Evolutionary conservation across 495 filamentous ascomycete species (phyloP), one percentile per base, ranked within the genome.

Genomic region (Podospora pseudopauciseta): DNA sequence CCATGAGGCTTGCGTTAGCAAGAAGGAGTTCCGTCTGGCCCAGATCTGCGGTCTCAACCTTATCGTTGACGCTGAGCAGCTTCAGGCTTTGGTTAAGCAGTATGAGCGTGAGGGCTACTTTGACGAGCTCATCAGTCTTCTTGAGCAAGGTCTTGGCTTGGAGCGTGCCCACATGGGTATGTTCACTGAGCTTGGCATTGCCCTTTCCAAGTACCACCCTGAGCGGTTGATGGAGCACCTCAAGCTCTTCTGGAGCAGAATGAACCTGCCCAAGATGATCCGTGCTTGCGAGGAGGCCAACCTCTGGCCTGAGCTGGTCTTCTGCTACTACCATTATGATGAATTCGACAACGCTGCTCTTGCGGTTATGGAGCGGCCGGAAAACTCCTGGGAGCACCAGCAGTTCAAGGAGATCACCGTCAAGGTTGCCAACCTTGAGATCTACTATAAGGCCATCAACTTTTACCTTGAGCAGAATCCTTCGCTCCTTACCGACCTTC

Each of bases 11-110:
- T 99, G 96, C 79, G 92, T 99, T 65, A 86, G 88, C 71, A 99
- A 97, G 91, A 97, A 97, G 83, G 96, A 99, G 76, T 99, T 99
- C 88, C 91, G 95, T 70, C 90, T 99, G 60, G 95, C 96, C 44
- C 96, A 98, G 83, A 99, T 99, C 74, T 99, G 96, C 79, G 96
- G 96, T 84, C 88, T 99, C 34, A 99, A 97, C 81, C 86, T 99
- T 64, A 98, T 99, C 73, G 93, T 99, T 65, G 94, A 99, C 77
- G 96, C 96, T 20, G 96, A 99, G 79, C 95, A 99, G 77, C 83
- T 99, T 62, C 88, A 94, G 74, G 90, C 92, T 71, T 88, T 99
- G 64, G 94, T 98, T 64, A 91, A 90, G 80, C 93, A 97, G 77
- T 99, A 99, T 76, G 96, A 99, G 84, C 86, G 87, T 67, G 93